phyloP scores from a whole-genome alignment of 1,284 basidiomycete genomes.

The Porodaedalea pini region DNA sequence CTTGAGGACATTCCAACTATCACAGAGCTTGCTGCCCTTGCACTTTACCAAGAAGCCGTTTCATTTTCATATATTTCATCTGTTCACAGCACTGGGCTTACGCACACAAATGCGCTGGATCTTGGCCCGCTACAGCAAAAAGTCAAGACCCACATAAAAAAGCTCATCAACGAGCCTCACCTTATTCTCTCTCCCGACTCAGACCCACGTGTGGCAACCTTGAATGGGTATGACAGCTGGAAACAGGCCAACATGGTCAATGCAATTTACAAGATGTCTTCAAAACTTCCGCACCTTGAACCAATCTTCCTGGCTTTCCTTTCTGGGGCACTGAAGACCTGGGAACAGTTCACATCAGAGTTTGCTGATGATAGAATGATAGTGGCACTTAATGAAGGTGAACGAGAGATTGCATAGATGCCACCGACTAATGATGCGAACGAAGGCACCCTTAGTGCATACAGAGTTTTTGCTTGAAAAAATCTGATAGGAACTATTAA shows the following conservation, averaged over 20 bases:
- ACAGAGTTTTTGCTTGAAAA: not conserved
- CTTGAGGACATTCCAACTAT: slow-evolving; percentile 32
- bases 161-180: slow-evolving; percentile 24
- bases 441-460: not conserved
- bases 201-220: not conserved
- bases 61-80: too few relatives aligned
- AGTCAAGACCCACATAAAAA: slow-evolving; percentile 23
- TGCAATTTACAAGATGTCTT: not conserved
- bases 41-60: slow-evolving; percentile 31
- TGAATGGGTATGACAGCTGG: slow-evolving; percentile 12
- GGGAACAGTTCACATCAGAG: not conserved
- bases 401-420: too few relatives aligned
- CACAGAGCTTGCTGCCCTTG: slow-evolving; percentile 34
- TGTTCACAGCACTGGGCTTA: too few relatives aligned
- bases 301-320: too few relatives aligned
- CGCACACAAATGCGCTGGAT: slow-evolving; percentile 26
- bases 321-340: not conserved
- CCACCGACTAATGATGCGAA: slow-evolving; percentile 7
- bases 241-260: not conserved
- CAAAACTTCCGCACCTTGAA: too few relatives aligned
- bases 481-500: not conserved
- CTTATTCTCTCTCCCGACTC: slow-evolving; percentile 23
- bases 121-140: slow-evolving; percentile 28
- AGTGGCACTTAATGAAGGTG: too few relatives aligned
- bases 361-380: too few relatives aligned